phyloP scores from a whole-genome alignment of 2,329 filamentous ascomycete genomes.

The Amphichorda felina region DNA sequence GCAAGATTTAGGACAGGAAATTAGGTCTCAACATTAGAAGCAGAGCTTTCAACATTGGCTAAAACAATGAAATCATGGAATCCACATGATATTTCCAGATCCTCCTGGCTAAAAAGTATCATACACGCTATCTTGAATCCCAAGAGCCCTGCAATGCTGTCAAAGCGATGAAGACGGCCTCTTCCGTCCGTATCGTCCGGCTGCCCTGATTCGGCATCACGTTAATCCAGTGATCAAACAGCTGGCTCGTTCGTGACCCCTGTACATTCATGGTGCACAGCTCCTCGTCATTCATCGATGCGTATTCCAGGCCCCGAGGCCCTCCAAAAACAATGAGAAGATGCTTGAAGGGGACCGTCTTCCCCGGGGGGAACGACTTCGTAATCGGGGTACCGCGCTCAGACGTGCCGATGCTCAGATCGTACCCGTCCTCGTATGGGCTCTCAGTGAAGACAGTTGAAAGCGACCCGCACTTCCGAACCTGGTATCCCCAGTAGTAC shows the following conservation, averaged over 20 bases:
- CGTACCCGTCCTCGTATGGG: constrained; percentile 65
- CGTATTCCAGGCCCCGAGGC: constrained; percentile 66
- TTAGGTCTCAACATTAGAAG: too few species aligned
- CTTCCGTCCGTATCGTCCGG: constrained; percentile 71
- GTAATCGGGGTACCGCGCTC: constrained; percentile 53
- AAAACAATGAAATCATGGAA: too few species aligned
- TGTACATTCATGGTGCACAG: constrained; percentile 49
- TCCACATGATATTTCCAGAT: too few species aligned
- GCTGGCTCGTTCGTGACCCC: constrained; percentile 49
- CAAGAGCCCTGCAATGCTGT: constrained; percentile 52
- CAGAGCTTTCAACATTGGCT: too few species aligned
- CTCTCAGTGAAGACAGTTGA: constrained; percentile 69
- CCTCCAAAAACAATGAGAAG: constrained; percentile 72
- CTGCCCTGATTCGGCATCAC: constrained; percentile 71
- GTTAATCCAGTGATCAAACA: constrained; percentile 82
- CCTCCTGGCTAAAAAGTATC: too few species aligned
- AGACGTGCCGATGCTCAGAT: constrained; percentile 72
- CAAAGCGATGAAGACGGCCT: constrained; percentile 68
- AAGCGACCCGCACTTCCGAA: constrained; percentile 54
- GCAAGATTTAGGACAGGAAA: too few species aligned
- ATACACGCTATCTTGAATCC: constrained; percentile 18
- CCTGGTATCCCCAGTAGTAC: constrained; percentile 78
- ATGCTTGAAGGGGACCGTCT: constrained; percentile 48
- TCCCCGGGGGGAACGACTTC: constrained; percentile 30
- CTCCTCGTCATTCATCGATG: constrained; percentile 48